Base-by-base conservation (phyloP, 768 basidiomycete genomes). In the Suillus paluster region DNA sequence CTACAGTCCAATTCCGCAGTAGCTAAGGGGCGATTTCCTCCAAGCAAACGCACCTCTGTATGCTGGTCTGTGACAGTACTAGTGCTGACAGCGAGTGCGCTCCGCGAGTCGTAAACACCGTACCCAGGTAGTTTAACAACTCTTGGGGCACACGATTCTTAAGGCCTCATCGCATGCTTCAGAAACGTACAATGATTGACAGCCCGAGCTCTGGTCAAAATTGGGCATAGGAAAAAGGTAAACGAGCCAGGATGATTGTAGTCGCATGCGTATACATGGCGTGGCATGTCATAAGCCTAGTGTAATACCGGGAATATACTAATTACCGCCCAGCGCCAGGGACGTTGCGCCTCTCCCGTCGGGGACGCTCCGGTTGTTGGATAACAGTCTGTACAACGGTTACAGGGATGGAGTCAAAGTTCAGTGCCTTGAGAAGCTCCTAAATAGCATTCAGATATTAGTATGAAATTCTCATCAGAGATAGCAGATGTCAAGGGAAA, bases 381-480 rank as follows among this genome's bases (percentile, higher is more conserved):
- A 87, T 77, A 46, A 90, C 83, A 63, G 89, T 89, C 41, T 73
- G 77, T 60, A 88, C 84, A 66, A 95, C 85, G 63, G 69, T 89
- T 77, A 94, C 91, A 57, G 83, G 75, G 78, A 99, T 89, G 23
- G 54, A 55, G 77, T 97, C 97, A 79, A 99, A 95, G 87, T 97
- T 97, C 77, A 99, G 88, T 38, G 90, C 80, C 64, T 86, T 85
- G 71, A 99, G 91, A 73, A 99, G 90, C 59, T 87, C 92, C 95
- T 95, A 60, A 1, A 61, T 27, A 50, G 27, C 46, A 41, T 12
- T 41, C 17, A 62, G 44, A 21, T 27, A 15, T 53, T 21, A 58
- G 5, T 8, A 11, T n/a, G 5, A 11, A 50, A 55, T 55, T 55
- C 25, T 39, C 23, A 3, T 36, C 53, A 55, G 23, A 19, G 36